Evolutionary conservation across 805 yeast species (phyloP).

Genomic region (Yarrowia porcina): DNA sequence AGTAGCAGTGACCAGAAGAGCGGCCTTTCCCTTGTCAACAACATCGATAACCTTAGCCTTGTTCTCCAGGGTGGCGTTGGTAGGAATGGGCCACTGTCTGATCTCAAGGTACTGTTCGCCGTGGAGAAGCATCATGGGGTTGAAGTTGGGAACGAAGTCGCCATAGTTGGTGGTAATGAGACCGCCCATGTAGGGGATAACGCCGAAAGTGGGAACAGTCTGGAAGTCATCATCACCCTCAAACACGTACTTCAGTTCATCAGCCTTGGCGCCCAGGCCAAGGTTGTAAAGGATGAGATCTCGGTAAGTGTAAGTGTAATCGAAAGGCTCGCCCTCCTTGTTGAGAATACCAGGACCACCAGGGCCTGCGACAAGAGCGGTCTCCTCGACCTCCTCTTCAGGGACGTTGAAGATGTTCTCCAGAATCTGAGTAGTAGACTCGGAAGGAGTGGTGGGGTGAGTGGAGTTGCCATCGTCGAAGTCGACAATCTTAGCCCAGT

Average conservation of each 20-base stretch:
- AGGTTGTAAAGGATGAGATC: slow-evolving; percentile 81
- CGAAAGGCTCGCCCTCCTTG: slow-evolving; percentile 41
- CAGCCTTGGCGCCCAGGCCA: slow-evolving; percentile 80
- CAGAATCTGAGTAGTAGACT: slow-evolving; percentile 75
- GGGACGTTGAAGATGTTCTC: slow-evolving; percentile 46
- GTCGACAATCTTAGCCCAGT: slow-evolving; percentile 64
- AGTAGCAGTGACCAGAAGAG: slow-evolving; percentile 65
- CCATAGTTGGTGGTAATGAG: slow-evolving; percentile 53
- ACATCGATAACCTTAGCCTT: slow-evolving; percentile 66
- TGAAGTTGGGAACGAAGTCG: slow-evolving; percentile 70
- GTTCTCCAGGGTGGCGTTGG: slow-evolving; percentile 60
- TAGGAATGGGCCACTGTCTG: slow-evolving; percentile 73
- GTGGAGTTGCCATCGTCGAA: slow-evolving; percentile 56
- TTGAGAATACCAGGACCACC: slow-evolving; percentile 49
- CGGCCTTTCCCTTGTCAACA: slow-evolving; percentile 82
- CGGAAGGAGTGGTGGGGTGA: slow-evolving; percentile 61
- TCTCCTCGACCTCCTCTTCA: slow-evolving; percentile 45
- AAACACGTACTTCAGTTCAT: slow-evolving; percentile 72
- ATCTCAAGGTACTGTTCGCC: slow-evolving; percentile 92
- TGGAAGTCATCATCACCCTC: slow-evolving; percentile 77
- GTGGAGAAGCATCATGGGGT: slow-evolving; percentile 84
- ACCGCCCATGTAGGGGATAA: slow-evolving; percentile 74
- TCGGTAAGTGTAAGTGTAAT: slow-evolving; percentile 58
- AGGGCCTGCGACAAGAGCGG: slow-evolving; percentile 45
- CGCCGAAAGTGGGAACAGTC: slow-evolving; percentile 86